Percentiles rank a stretch among this genome's conserved stretches.
These are phyloP conservation scores for Lactifluus subvellereus DNA, from an alignment of 768 basidiomycete genomes.

Conservation along the genomic window DNA sequence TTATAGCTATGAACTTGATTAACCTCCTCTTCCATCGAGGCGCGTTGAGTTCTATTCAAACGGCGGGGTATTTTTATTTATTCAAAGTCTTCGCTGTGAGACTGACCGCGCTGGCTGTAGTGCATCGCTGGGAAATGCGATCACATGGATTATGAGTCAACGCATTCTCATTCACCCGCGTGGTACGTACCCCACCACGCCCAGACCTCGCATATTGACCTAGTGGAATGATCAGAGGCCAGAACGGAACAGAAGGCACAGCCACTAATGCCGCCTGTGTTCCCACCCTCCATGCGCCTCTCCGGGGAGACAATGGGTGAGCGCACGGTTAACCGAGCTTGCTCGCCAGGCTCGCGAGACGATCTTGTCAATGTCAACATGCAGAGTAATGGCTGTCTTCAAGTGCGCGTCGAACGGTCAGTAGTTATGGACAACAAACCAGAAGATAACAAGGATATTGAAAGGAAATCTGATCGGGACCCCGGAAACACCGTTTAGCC, in stretches of 20 bases:
- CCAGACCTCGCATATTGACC: too few relatives aligned
- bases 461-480: not conserved
- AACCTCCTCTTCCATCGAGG: conserved; percentile 29
- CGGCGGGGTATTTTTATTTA: conserved; percentile 8
- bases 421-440: not conserved
- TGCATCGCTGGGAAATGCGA: conserved; percentile 31
- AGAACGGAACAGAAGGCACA: conserved; percentile 14
- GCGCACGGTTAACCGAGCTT: not conserved
- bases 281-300: not conserved
- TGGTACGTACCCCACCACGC: conserved; percentile 23
- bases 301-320: not conserved
- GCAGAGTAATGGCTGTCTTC: conserved; percentile 19
- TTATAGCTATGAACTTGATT: conserved; percentile 25
- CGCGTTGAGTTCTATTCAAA: conserved; percentile 22
- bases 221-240: conserved; percentile 21
- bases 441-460: not conserved
- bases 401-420: conserved; percentile 14
- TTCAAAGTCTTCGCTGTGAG: not conserved
- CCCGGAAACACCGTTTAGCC: not conserved
- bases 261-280: not conserved
- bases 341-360: not conserved
- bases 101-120: conserved; percentile 17
- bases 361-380: not conserved
- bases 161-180: conserved; percentile 34
- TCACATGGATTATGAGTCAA: conserved; percentile 35